These are phyloP conservation scores for Ceratocystis cubensis DNA, from an alignment of 2,329 filamentous ascomycete species.

Conservation along the genomic window DNA sequence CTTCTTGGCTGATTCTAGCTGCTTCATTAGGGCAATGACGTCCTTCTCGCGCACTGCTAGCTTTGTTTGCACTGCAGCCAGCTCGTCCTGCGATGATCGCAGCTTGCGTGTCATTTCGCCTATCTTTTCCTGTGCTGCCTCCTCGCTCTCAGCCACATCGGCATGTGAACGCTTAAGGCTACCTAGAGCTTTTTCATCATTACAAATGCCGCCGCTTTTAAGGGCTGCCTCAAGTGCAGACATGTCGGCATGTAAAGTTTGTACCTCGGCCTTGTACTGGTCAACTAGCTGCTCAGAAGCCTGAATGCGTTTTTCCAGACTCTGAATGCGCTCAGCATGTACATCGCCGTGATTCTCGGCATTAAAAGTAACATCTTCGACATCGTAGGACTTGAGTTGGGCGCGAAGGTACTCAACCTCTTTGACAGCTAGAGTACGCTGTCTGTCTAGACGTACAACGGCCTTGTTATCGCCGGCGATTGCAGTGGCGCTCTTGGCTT, in stretches of 20 bases:
- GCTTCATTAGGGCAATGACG: slow-evolving; percentile 56
- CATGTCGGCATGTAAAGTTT: slow-evolving; percentile 62
- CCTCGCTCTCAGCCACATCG: slow-evolving; percentile 42
- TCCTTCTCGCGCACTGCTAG: slow-evolving; percentile 62
- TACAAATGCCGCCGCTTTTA: slow-evolving; percentile 25
- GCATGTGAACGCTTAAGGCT: slow-evolving; percentile 50
- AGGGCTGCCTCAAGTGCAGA: slow-evolving; percentile 44
- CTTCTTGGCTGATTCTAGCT: slow-evolving; percentile 53
- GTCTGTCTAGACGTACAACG: slow-evolving; percentile 66
- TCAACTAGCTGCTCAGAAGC: slow-evolving; percentile 80
- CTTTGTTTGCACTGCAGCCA: slow-evolving; percentile 56
- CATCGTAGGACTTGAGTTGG: slow-evolving; percentile 77
- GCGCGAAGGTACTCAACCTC: slow-evolving; percentile 90
- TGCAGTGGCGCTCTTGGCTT: slow-evolving; percentile 42
- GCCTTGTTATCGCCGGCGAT: slow-evolving; percentile 49
- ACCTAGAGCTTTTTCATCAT: slow-evolving; percentile 30
- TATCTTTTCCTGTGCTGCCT: slow-evolving; percentile 53
- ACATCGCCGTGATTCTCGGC: slow-evolving; percentile 42
- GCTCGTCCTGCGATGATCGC: slow-evolving; percentile 67
- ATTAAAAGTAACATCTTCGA: slow-evolving; percentile 73
- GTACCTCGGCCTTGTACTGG: slow-evolving; percentile 69
- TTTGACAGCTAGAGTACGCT: slow-evolving; percentile 72
- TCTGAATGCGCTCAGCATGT: slow-evolving; percentile 13
- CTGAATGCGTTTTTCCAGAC: slow-evolving; percentile 49
- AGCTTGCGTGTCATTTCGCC: slow-evolving; percentile 81